Evolutionary conservation across 768 basidiomycete genomes (phyloP).

Genomic region (Tylopilus intermedius): DNA sequence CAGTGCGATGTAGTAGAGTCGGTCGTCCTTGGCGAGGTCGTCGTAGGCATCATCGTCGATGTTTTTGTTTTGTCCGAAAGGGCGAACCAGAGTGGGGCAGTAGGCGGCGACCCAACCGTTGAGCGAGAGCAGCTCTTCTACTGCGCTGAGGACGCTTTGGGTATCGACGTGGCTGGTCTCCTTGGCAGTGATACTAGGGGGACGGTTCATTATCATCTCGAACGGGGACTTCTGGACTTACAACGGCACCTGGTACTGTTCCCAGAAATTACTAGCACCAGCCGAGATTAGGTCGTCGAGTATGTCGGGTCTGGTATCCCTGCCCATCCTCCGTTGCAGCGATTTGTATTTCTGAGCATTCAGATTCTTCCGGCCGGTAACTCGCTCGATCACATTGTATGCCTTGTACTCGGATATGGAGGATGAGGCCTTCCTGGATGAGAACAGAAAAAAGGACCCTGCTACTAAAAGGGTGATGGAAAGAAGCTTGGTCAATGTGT

Average conservation of each 20-base stretch:
- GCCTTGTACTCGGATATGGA: constrained; percentile 42
- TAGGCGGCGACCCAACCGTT: constrained; percentile 98
- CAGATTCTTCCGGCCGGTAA: constrained; percentile 60
- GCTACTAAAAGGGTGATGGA: constrained; percentile 20
- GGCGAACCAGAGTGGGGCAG: constrained; percentile 89
- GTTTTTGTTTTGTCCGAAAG: constrained; percentile 87
- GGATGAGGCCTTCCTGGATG: constrained; percentile 11
- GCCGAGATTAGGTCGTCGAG: constrained; percentile 69
- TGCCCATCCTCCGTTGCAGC: constrained; percentile 80
- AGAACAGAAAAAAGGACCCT: constrained; percentile 19
- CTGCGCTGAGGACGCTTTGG: constrained; percentile 82
- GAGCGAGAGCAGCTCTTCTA: constrained; percentile 90
- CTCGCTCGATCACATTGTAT: constrained; percentile 62
- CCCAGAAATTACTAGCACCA: constrained; percentile 87
- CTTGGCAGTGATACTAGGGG: constrained; percentile 61
- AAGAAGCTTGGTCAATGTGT: constrained; percentile 21
- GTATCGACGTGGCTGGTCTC: constrained; percentile 88
- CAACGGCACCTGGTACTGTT: constrained; percentile 88
- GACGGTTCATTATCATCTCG: neutral
- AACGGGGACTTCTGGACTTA: constrained; percentile 36
- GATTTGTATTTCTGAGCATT: constrained; percentile 89
- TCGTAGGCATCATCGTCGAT: constrained; percentile 73
- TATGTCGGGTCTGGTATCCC: constrained; percentile 80
- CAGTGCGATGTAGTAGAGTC: constrained; percentile 91
- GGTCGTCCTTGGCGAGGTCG: constrained; percentile 77